Evolutionary conservation across 768 basidiomycete species (phyloP), one percentile per base, ranked within the genome.

Genomic region (Lentinula sp.): DNA sequence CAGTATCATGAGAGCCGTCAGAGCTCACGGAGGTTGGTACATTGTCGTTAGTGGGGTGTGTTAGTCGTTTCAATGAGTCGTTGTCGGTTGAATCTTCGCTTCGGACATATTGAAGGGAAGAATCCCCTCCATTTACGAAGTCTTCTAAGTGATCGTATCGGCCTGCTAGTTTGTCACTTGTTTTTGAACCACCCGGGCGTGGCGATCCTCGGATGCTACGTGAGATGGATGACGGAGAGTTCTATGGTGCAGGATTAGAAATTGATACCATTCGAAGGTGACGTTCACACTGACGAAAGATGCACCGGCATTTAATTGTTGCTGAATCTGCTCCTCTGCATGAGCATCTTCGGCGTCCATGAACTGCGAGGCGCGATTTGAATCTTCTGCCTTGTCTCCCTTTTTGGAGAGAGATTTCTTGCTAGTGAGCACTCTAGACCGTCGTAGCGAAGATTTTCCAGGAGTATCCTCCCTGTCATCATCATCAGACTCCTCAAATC

Each of bases 261-360:
- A 12, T 28, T 28, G 28, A n/a, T 16, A 49, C 20, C 15, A 51
- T 39, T 18, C 13, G 59, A 58, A 37, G 51, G 52, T 60, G 55
- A 8, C 39, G 32, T 28, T 15, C 43, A 58, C 37, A 77, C 83
- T 63, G 68, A 93, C 90, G 62, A 90, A 77, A 59, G 82, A 85
- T 15, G 83, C 86, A 39, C 90, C 92, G 60, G 86, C 87, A 37
- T 82, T 87, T 35, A 95, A 74, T 62, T 91, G 91, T 63, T 90
- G 86, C 68, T 94, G 91, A 49, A 96, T 91, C 70, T 95, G 93
- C 67, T 90, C 88, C 64, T 90, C 84, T 7, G 91, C 91, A 65
- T 87, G 80, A 12, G 82, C 86, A 57, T 92, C 91, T 65, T 94
- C 91, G 3, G 92, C 92, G 71, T 94, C 92, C 87, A 92, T 88